Evolutionary conservation across 306 rosid genomes (phyloP), one percentile per base, ranked within the genome.

Genomic region (Medicago lupulina): DNA sequence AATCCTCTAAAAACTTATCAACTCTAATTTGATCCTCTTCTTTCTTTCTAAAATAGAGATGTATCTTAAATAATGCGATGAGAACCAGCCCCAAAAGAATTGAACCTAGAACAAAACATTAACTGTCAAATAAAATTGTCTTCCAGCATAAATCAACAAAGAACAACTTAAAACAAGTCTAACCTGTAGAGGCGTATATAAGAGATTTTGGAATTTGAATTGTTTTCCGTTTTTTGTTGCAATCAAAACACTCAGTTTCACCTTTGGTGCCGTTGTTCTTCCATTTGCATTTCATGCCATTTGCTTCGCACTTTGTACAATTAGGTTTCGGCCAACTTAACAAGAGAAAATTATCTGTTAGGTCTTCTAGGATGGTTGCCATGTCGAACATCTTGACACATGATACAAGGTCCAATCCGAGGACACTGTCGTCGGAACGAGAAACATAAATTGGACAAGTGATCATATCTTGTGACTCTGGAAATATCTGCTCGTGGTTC

Each of bases 381-480:
- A 1, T 0, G 17, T 49, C 54, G 6, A 53, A 50, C 49, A 59
- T 59, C 79, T 21, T 58, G 46, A 66, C 68, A 67, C 84, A 80
- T 1, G 65, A 59, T 31, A 23, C 8, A 10, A 71, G 61, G 74
- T 31, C 11, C 1, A 4, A 8, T 15, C 2, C 0, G 2, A 73
- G 68, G 54, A 79, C 54, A 14, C 63, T 31, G 0, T 10, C 9
- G 0, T 3, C 0, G 2, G 5, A 1, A 13, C 1, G 0, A 73
- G 63, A 73, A 31, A 6, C 63, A 25, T 47, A 36, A 47, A 79
- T 21, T 17, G 79, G 80, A 21, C 71, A 80, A 0, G 58, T 58
- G 46, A 23, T 54, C 34, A 11, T 12, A 36, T 57, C 38, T 34
- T 50, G 72, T 7, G 67, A 15, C 4, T 60, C 34, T 0, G 0